Conservation (phyloP, 768 basidiomycete species). For the Trametopsis cervina region DNA sequence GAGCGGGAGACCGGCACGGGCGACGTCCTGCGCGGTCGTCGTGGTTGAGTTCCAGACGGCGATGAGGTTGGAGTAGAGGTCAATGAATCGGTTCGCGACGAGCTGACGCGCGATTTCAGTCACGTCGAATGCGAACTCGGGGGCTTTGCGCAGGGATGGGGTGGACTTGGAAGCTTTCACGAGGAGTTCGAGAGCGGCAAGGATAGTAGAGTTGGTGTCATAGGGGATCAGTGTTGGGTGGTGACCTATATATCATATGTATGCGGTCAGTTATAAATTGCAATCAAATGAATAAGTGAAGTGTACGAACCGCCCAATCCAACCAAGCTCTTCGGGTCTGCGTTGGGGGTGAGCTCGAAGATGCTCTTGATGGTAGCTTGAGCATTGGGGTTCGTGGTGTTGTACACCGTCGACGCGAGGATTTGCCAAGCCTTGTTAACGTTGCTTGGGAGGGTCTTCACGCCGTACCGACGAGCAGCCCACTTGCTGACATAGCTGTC, state of each 20-base stretch:
- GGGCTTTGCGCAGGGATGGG: constrained; percentile 15
- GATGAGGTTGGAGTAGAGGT: constrained; percentile 26
- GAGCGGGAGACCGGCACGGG: constrained; percentile 22
- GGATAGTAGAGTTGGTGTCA: constrained; percentile 27
- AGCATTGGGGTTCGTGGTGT: constrained; percentile 26
- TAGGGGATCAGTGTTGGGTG: constrained; percentile 30
- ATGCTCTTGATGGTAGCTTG: constrained; percentile 33
- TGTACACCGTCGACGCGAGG: constrained; percentile 32
- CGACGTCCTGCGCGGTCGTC: constrained; percentile 17
- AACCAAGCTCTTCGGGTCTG: constrained; percentile 25
- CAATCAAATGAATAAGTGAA: background rate
- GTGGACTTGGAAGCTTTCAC: constrained; percentile 14
- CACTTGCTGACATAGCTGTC: constrained; percentile 27
- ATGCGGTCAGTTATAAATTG: background rate
- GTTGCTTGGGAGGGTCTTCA: constrained; percentile 20
- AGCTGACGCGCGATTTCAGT: constrained; percentile 34
- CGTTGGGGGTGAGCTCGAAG: constrained; percentile 27
- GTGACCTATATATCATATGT: constrained; percentile 15
- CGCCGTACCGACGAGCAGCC: constrained; percentile 29
- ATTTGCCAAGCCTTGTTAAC: constrained; percentile 30
- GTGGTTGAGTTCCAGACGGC: constrained; percentile 20
- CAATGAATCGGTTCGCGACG: constrained; percentile 32
- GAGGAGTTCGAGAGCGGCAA: constrained; percentile 19
- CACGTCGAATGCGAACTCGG: constrained; percentile 33
- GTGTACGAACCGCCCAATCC: constrained; percentile 22